Evolutionary conservation across 176 grass and related monocot genomes (phyloP), one percentile per base, ranked within the genome.

Genomic region (Paspalum notatum): DNA sequence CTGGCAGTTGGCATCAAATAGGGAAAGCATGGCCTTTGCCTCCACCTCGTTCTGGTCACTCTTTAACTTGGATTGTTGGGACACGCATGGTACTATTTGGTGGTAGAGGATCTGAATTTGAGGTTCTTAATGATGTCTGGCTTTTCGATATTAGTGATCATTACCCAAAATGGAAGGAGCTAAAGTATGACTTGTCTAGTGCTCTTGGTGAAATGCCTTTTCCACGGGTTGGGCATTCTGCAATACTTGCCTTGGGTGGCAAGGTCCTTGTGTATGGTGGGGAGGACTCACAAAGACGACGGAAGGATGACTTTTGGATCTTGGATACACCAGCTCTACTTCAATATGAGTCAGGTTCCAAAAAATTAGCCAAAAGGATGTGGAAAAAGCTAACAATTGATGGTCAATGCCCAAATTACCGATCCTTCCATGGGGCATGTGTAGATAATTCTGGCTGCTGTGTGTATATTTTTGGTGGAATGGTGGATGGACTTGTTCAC

Each of bases 61-160:
- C 92, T 17, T 84, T 99, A 71, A 95, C 96, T 68, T 95, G 88
- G 84, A 90, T 99, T 68, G 88, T 88, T 62, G 84, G 81, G 57
- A 93, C 82, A 24, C 68, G 16, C 21, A 87, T 94, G 82, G 86
- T 99, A 72, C 79, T 99, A 12, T 93, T 99, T 80, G 96, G 92
- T 70, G 96, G 96, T 60, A 95, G 92, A 87, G 90, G 90, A 66
- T 87, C 90, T 41, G 86, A 90, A 73, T 90, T 91, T 27, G 96
- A 95, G 38, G 96, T 95, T 46, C 92, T 90, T 80, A 99, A 95
- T 90, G 96, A 99, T 90, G 75, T 93, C n/a, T 99, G 96, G 96
- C 57, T 99, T 46, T 86, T 99, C 59, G 88, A 93, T 86, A 87
- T 91, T 55, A 68, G 51, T 38, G 80, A 80, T 83, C 81, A 77